Evolutionary conservation across 805 yeast species (phyloP).

Genomic region (Saccharomycopsis oosterbeekiorum): DNA sequence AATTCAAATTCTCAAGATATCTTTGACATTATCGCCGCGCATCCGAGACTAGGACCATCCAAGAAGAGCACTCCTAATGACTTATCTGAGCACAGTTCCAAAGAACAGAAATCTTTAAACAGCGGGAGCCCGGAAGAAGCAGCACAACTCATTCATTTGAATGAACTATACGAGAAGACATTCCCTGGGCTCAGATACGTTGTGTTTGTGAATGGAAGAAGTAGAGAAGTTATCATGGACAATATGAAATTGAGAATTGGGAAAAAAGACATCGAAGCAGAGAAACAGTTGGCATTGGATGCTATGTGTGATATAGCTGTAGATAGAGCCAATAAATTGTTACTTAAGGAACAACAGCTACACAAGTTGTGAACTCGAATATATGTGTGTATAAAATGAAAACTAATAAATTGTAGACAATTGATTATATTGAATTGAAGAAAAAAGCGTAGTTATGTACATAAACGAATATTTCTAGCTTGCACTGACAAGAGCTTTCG

Average conservation of each 20-base stretch:
- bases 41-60: slow-evolving; percentile 65
- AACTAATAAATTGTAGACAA: too few relatives aligned
- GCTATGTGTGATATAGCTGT: slow-evolving; percentile 91
- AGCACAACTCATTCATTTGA: slow-evolving; percentile 39
- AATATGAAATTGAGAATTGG: slow-evolving; percentile 51
- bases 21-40: slow-evolving; percentile 69
- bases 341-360: slow-evolving; percentile 7
- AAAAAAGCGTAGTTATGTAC: not conserved
- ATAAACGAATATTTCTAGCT: not conserved
- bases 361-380: not conserved
- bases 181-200: slow-evolving; percentile 76
- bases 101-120: slow-evolving; percentile 58
- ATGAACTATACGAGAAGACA: slow-evolving; percentile 49
- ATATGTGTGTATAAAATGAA: not conserved
- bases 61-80: slow-evolving; percentile 16
- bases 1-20: slow-evolving; percentile 23
- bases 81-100: slow-evolving; percentile 55
- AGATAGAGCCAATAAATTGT: slow-evolving; percentile 56
- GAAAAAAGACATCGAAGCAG: slow-evolving; percentile 42
- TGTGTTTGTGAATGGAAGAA: slow-evolving; percentile 80
- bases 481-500: not conserved
- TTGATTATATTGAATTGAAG: too few relatives aligned
- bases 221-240: slow-evolving; percentile 52
- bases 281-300: slow-evolving; percentile 57
- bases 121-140: slow-evolving; percentile 41